Evolutionary conservation across 2,329 filamentous ascomycete genomes (phyloP).

Genomic region (Huntiella bhutanensis): DNA sequence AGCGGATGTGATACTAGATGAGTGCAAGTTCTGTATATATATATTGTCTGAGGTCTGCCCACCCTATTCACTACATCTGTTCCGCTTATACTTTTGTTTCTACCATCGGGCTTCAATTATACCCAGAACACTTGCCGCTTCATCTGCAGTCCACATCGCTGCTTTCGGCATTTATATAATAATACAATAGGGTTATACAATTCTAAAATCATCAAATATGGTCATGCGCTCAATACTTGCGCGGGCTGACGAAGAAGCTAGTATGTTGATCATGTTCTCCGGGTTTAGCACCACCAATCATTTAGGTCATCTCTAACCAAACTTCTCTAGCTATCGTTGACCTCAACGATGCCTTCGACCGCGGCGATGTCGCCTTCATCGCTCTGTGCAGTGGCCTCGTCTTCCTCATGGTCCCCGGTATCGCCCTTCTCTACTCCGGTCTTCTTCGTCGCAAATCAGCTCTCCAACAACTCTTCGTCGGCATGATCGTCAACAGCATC

Average conservation of each 20-base stretch:
- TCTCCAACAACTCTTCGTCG: conserved; percentile 90
- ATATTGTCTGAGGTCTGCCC: too few species aligned
- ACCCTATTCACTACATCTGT: too few species aligned
- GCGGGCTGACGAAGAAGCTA: too few species aligned
- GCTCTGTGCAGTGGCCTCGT: conserved; percentile 82
- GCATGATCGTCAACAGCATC: conserved; percentile 82
- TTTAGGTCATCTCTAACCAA: conserved; percentile 1
- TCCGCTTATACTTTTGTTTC: too few species aligned
- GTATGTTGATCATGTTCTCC: conserved; percentile 4
- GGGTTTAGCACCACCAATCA: conserved; percentile 7
- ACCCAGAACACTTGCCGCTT: too few species aligned
- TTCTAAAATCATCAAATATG: not conserved
- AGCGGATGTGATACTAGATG: not conserved
- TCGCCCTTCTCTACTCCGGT: conserved; percentile 93
- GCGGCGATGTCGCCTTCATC: conserved; percentile 89
- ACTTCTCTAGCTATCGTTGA: conserved; percentile 50
- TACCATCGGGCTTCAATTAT: too few species aligned
- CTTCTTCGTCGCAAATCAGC: conserved; percentile 96
- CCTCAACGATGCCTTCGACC: conserved; percentile 85
- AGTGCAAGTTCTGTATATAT: too few species aligned
- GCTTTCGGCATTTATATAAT: too few species aligned
- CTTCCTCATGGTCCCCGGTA: conserved; percentile 86
- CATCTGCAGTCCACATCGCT: too few species aligned
- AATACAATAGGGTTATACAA: not conserved
- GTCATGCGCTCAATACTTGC: too few species aligned